Percentiles rank a stretch among this genome's conserved stretches.
Evolutionary conservation across 352 stramenopile genomes (phyloP).

Genomic region (Globisporangium emineosum): DNA sequence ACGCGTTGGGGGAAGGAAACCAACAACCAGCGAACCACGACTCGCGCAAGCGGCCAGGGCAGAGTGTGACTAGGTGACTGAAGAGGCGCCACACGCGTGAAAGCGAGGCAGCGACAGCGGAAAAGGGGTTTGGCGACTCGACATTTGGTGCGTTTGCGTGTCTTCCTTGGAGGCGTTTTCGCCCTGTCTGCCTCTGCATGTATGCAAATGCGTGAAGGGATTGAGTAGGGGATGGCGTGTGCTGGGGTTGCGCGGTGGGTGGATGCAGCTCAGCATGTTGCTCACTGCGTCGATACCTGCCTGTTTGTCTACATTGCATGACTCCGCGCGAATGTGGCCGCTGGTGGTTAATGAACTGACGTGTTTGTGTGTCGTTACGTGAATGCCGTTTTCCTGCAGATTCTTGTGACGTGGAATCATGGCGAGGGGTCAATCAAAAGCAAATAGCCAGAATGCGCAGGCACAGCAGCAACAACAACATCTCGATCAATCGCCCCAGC

Average conservation of each 20-base stretch:
- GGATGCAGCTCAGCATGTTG: neutral
- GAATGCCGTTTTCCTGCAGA: neutral
- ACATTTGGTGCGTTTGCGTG: conserved; percentile 16
- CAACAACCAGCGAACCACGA: too few relatives aligned
- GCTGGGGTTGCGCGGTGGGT: neutral
- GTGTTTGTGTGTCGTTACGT: conserved; percentile 1
- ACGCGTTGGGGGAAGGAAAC: neutral
- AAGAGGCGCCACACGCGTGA: conserved; percentile 26
- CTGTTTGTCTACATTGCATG: neutral
- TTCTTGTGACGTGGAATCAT: conserved; percentile 6
- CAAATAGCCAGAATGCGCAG: conserved; percentile 8
- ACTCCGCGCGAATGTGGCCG: neutral
- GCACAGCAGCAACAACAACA: conserved; percentile 20
- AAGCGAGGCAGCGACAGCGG: conserved; percentile 24
- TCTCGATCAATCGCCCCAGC: conserved; percentile 13
- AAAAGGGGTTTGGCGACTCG: conserved; percentile 9
- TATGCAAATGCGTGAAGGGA: neutral
- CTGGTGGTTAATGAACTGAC: neutral
- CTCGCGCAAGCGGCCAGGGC: conserved; percentile 27
- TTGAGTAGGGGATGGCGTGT: conserved; percentile 6
- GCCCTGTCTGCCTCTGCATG: conserved; percentile 3
- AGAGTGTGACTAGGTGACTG: conserved; percentile 41
- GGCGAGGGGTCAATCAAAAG: conserved; percentile 11
- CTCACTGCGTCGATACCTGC: neutral
- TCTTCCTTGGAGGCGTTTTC: neutral